Evolutionary conservation across 805 yeast species (phyloP).

Genomic region (Komagataella ulmi): DNA sequence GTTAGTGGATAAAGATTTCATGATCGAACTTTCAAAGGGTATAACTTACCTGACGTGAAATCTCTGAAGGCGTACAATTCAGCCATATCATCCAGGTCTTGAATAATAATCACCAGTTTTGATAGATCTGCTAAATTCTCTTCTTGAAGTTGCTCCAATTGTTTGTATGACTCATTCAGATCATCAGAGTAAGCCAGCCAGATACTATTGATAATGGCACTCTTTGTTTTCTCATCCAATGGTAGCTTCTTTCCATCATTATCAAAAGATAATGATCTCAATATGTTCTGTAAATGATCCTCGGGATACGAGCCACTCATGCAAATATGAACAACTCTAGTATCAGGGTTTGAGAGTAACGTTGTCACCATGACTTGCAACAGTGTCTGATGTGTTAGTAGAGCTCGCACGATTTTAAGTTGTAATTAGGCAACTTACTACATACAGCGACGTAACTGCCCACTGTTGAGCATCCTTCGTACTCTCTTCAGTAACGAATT

Average conservation of each 20-base stretch:
- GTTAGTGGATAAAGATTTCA: neutral
- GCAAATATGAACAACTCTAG: neutral
- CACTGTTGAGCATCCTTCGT: neutral
- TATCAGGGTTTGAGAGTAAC: neutral
- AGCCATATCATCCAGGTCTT: neutral
- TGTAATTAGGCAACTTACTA: neutral
- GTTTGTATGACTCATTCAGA: neutral
- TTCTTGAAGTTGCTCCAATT: neutral
- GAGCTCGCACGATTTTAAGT: neutral
- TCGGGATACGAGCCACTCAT: neutral
- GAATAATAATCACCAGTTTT: neutral
- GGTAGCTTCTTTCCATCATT: neutral
- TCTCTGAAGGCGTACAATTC: neutral
- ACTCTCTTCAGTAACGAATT: neutral
- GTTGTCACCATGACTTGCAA: neutral
- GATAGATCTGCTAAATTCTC: neutral
- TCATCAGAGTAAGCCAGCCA: neutral
- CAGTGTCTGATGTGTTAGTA: neutral
- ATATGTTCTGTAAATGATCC: neutral
- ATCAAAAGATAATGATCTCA: neutral
- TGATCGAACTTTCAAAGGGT: neutral
- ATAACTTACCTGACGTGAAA: neutral
- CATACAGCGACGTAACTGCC: neutral
- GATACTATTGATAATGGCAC: neutral
- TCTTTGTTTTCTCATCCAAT: neutral